Conservation (phyloP, 2,329 filamentous ascomycete genomes). For the Chrysoporthe deuterocubensis region DNA sequence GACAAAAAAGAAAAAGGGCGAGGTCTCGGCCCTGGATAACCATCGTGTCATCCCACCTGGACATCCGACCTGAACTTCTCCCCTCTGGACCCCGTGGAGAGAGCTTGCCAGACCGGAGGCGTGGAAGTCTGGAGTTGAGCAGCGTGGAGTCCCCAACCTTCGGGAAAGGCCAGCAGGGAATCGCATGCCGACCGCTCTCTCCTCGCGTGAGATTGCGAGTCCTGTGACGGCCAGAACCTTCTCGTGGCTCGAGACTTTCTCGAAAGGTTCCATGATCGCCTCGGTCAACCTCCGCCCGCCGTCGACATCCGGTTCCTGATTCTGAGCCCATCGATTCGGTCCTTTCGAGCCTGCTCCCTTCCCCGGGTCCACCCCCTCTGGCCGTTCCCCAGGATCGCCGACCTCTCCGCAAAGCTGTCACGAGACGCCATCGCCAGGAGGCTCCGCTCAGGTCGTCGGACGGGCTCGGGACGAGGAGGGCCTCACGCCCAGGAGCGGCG, state of each 20-base stretch:
- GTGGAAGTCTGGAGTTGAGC: background rate
- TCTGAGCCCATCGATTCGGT: conserved; percentile 26
- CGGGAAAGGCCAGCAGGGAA: background rate
- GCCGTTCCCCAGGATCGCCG: conserved; percentile 18
- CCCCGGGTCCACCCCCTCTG: conserved; percentile 18
- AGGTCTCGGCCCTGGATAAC: background rate
- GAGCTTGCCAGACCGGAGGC: background rate
- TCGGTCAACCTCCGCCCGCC: conserved; percentile 21
- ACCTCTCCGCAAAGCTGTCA: conserved; percentile 7
- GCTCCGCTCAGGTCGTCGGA: background rate
- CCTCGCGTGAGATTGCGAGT: conserved; percentile 2
- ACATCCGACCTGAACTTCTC: background rate
- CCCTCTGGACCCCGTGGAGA: background rate
- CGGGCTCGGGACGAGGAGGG: background rate
- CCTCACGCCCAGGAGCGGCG: too few species aligned
- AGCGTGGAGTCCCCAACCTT: conserved; percentile 1
- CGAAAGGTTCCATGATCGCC: conserved; percentile 5
- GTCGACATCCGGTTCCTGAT: conserved; percentile 14
- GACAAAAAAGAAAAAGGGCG: background rate
- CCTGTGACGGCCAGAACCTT: conserved; percentile 8
- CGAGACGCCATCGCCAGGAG: background rate
- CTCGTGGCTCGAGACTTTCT: conserved; percentile 4
- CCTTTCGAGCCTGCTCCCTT: conserved; percentile 15
- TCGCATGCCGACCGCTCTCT: background rate
- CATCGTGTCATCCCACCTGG: background rate